phyloP scores from a whole-genome alignment of 2,329 filamentous ascomycete species.

The Plenodomus tracheiphilus region DNA sequence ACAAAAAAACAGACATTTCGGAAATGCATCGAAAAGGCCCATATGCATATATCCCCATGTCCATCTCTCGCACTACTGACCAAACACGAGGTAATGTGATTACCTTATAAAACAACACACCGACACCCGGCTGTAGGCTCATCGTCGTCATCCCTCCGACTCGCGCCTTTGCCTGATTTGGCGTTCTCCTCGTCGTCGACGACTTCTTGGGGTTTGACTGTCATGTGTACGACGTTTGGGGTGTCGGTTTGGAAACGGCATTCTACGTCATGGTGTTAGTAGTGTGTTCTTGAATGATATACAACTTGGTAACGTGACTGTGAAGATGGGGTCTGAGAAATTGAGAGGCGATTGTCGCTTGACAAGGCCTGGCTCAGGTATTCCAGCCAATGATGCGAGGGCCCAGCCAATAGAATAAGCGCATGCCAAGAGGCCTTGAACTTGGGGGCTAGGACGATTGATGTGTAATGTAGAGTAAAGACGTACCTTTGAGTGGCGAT shows the following conservation, averaged over 20 bases:
- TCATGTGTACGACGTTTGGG: conserved; percentile 93
- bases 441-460: neutral
- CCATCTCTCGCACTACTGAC: no score
- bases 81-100: no score
- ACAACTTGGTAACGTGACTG: conserved; percentile 13
- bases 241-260: conserved; percentile 75
- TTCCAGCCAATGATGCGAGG: conserved; percentile 10
- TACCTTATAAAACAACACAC: conserved; percentile 62
- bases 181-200: conserved; percentile 80
- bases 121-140: conserved; percentile 62
- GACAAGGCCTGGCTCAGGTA: conserved; percentile 2
- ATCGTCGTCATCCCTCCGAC: conserved; percentile 58
- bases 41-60: no score
- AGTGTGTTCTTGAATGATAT: neutral
- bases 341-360: no score
- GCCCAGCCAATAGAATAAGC: conserved; percentile 22
- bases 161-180: conserved; percentile 63
- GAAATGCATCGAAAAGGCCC: no score
- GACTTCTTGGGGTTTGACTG: conserved; percentile 80
- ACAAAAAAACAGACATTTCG: no score
- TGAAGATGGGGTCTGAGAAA: neutral
- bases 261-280: conserved; percentile 54
- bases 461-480: conserved; percentile 30
- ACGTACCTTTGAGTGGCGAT: conserved; percentile 75
- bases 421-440: conserved; percentile 16